Evolutionary conservation across 768 basidiomycete species (phyloP), one percentile per base, ranked within the genome.

Genomic region (Termitomyces sp.): DNA sequence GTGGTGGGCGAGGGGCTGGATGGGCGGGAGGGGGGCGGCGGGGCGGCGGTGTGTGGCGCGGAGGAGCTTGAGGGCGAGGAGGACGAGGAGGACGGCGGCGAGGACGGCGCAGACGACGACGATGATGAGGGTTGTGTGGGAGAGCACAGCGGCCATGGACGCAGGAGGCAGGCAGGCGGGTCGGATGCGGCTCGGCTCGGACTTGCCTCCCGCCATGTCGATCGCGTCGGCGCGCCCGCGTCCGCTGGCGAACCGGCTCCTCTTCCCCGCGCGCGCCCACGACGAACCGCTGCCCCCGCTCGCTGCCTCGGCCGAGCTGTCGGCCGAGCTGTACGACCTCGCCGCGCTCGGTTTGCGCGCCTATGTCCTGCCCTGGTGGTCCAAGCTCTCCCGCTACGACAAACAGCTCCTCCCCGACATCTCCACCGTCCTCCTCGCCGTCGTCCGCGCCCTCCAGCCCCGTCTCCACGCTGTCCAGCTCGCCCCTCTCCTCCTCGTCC

Each of bases 291-390:
- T 89, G 57, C 68, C 73, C 28, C 72, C 79, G 0, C 72, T 75
- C 0, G 56, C 65, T 13, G 74, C 75, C 9, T 71, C 78, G 0
- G 75, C 77, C 24, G 84, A 88, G 49, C 80, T 94, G 58, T 78
- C 81, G 56, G 75, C 79, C 6, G 88, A 89, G 66, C 70, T 89
- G 5, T 92, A 93, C 66, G 88, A 93, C 70, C 77, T 92, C 58
- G 76, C 92, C 33, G 91, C 92, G 0, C 85, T 93, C 58, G 80
- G 85, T 10, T 78, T 94, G 24, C 81, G 92, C 35, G 90, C 90
- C 6, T 88, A 80, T 65, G 83, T 94, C 38, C 82, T 84, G 48
- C 87, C 89, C 1, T 94, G 92, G 92, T 94, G 92, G 89, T 78
- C 87, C 33, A 90, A 84, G 65, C 79, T 94, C 54, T 83, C 91